These are phyloP conservation scores for Cryptosporidium felis DNA, from an alignment of 169 alveolate species.

Conservation along the genomic window DNA sequence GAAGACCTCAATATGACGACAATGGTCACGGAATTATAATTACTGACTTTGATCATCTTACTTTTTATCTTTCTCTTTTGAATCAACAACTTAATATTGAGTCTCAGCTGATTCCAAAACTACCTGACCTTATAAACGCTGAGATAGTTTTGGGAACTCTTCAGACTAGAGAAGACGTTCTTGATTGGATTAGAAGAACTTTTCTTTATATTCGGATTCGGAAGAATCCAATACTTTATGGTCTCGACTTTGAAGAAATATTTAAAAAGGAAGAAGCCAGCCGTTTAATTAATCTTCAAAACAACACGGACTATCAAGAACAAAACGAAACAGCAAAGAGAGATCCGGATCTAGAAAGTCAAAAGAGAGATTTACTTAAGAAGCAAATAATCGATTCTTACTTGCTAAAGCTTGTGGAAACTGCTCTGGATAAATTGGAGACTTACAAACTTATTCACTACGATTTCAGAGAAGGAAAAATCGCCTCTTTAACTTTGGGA, in stretches of 20 bases:
- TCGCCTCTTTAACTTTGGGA: constrained; percentile 96
- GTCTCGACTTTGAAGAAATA: constrained; percentile 73
- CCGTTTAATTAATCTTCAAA: no score
- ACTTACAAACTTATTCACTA: constrained; percentile 92
- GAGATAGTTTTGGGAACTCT: constrained; percentile 96
- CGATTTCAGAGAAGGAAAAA: constrained; percentile 90
- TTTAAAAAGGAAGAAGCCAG: neutral
- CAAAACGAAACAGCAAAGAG: no score
- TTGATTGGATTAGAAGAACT: constrained; percentile 97
- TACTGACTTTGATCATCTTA: constrained; percentile 94
- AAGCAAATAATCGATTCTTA: constrained; percentile 39
- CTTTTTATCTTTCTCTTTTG: constrained; percentile 93
- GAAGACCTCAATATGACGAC: constrained; percentile 98
- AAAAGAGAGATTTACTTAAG: neutral
- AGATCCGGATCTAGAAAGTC: neutral
- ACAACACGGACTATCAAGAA: no score
- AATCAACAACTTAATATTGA: constrained; percentile 98
- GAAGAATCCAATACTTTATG: constrained; percentile 90
- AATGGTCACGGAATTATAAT: constrained; percentile 98
- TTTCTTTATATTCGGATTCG: constrained; percentile 94
- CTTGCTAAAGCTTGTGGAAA: constrained; percentile 78
- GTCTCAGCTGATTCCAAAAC: constrained; percentile 89
- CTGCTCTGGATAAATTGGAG: constrained; percentile 93
- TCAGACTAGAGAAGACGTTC: constrained; percentile 93
- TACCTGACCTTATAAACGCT: constrained; percentile 98